These are phyloP conservation scores for Geotrichum citri-aurantii DNA, from an alignment of 1,139 yeast genomes.

Conservation along the genomic window DNA sequence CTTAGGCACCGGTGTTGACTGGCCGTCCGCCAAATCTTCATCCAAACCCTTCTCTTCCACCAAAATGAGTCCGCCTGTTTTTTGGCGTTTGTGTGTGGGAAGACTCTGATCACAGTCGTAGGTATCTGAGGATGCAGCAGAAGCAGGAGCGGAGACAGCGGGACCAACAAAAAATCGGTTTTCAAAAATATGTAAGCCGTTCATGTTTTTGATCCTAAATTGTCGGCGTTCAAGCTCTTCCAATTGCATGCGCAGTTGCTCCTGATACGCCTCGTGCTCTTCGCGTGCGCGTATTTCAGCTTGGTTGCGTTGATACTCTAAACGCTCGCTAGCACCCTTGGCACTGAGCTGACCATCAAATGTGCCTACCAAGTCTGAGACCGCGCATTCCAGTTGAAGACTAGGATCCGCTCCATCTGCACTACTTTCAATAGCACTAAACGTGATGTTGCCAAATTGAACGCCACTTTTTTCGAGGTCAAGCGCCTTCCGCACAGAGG, in stretches of 20 bases:
- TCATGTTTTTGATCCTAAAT: constrained; percentile 5
- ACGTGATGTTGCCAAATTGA: constrained; percentile 4
- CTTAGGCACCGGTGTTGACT: background rate
- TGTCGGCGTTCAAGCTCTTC: constrained; percentile 6
- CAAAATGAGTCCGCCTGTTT: background rate
- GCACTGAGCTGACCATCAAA: constrained; percentile 15
- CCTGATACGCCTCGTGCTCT: constrained; percentile 11
- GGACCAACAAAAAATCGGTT: background rate
- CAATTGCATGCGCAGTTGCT: constrained; percentile 3
- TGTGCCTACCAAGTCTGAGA: constrained; percentile 7
- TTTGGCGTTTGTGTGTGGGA: background rate
- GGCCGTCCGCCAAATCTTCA: background rate
- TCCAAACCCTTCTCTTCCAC: background rate
- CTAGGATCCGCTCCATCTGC: constrained; percentile 3
- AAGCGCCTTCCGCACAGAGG: background rate
- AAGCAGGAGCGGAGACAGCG: too few species aligned
- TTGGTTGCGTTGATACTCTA: constrained; percentile 4
- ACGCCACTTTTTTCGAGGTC: constrained; percentile 1
- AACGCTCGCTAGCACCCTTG: constrained; percentile 4
- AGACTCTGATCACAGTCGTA: background rate
- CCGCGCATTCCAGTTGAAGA: constrained; percentile 3
- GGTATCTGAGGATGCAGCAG: too few species aligned
- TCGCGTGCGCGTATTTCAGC: constrained; percentile 8
- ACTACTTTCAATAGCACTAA: constrained; percentile 1
- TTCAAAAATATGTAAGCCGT: constrained; percentile 7